Evolutionary conservation across 2,329 filamentous ascomycete species (phyloP), one percentile per base, ranked within the genome.

Genomic region (Curvularia lunata): DNA sequence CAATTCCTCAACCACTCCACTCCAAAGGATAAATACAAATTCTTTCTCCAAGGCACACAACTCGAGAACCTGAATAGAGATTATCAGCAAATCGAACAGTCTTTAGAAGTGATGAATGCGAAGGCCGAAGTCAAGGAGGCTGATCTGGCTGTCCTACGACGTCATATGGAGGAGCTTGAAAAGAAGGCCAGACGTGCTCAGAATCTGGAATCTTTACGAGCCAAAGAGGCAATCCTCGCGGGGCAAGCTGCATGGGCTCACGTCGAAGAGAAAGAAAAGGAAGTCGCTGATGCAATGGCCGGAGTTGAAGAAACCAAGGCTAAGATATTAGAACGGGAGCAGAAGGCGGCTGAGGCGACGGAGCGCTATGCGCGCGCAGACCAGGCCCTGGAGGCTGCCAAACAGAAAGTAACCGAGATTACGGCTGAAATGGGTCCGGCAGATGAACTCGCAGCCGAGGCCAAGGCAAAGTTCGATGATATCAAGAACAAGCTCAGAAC

Each of bases 11-110:
- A 94, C 71, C 86, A 88, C 34, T 94, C 95, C 12, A 90, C 87
- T 2, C 86, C 92, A 0, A 81, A 85, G 3, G 88, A 94, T 59
- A 99, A 99, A 75, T 99, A 98, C 82, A 95, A 91, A 66, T 97
- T 97, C 71, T 99, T 99, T 72, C 85, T 97, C 59, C 92, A 93
- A 68, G 95, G 95, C 25, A 96, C 97, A 0, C 93, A 98, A 69
- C 85, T 99, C 0, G 92, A 98, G 74, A 89, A 94, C 67, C 83
- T 99, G 9, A 92, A 97, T 73, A 88, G 91, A 61, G 95, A 99
- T 71, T 99, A 99, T 76, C 86, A 88, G 57, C 81, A 97, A 56
- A 87, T 97, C 13, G 87, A 90, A 59, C 89, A 96, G 64, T 89
- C 86, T 3, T 82, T 95, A 19, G 90, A 97, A 63, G 85, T 85